These are phyloP conservation scores for Pisolithus tinctorius DNA, from an alignment of 768 basidiomycete genomes.

Conservation along the genomic window DNA sequence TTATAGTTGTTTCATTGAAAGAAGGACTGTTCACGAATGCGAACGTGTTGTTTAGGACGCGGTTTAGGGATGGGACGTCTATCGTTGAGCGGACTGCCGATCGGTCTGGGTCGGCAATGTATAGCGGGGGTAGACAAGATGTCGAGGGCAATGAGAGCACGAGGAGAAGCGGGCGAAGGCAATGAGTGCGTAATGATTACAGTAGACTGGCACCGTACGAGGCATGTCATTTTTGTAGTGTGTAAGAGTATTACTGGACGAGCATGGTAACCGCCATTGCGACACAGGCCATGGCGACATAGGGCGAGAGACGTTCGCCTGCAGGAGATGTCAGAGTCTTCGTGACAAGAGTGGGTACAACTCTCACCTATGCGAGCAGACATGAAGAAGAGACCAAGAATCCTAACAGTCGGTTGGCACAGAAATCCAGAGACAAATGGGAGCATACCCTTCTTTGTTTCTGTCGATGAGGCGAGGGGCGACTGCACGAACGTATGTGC, in stretches of 20 bases:
- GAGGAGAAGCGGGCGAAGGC: conserved; percentile 3
- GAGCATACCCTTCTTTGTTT: conserved; percentile 84
- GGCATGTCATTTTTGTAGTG: background rate
- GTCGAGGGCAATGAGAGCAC: conserved; percentile 8
- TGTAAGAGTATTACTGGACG: conserved; percentile 26
- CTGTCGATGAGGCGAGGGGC: conserved; percentile 86
- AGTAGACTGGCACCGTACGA: background rate
- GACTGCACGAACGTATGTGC: conserved; percentile 88
- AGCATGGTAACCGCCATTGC: conserved; percentile 83
- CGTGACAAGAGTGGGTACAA: conserved; percentile 15
- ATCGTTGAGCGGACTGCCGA: conserved; percentile 79
- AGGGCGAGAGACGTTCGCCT: conserved; percentile 96
- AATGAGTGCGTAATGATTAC: background rate
- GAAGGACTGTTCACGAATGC: conserved; percentile 97
- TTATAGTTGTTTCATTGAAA: conserved; percentile 95
- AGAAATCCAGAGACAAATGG: background rate
- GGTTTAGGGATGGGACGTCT: conserved; percentile 91
- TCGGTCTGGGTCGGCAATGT: conserved; percentile 46
- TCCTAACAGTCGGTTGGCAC: conserved; percentile 39
- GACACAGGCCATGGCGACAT: conserved; percentile 88
- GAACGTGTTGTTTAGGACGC: conserved; percentile 88
- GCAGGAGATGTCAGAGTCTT: conserved; percentile 3
- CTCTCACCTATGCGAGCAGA: conserved; percentile 87
- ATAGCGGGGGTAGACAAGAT: conserved; percentile 10
- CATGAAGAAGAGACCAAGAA: conserved; percentile 92